Base-by-base conservation (phyloP, 805 yeast genomes). In the Hanseniaspora lachancei region DNA sequence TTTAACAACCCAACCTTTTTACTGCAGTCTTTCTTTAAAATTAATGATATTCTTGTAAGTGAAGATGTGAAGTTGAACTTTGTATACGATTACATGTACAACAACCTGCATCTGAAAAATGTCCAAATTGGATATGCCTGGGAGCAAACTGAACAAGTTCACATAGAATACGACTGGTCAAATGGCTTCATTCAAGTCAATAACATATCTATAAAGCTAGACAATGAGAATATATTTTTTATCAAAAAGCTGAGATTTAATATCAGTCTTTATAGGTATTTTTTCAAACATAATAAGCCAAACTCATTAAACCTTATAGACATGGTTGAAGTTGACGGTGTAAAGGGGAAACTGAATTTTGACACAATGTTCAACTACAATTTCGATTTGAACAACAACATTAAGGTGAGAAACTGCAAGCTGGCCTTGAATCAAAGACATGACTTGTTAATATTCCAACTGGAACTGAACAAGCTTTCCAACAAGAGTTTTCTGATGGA, bases 391-490 rank as follows among this genome's bases (percentile, higher is more conserved):
- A 18, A 39, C 24, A 34, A 46, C 27, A 51, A 56, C 10, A 46
- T 56, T 4, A 51, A 38, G 18, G 35, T 50, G 2, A 47, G 48
- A 35, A 54, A 56, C 29, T 51, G 52, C 18, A 46, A 47, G 2
- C 18, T 56, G 9, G 43, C 34, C 15, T 41, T 40, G 20, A 54
- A 57, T 21, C 16, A 59, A 38, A 56, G 60, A 20, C 62, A 62
- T 40, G 75, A 76, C 44, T 66, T 86, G 23, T 71, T 82, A 2
- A 69, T 86, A 1, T 85, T 82, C 66, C 81, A 80, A 61, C 74
- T 88, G 64, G 84, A 81, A 52, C 64, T 85, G 58, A 82, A 84
- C 9, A 76, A 73, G 58, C 64, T 86, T 41, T 70, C 87, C 44
- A 74, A 80, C 9, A 73, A 76, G 54, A 76, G 84, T 73, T 61